These are phyloP conservation scores for Termitomyces sp. DNA, from an alignment of 768 basidiomycete genomes.

Conservation along the genomic window DNA sequence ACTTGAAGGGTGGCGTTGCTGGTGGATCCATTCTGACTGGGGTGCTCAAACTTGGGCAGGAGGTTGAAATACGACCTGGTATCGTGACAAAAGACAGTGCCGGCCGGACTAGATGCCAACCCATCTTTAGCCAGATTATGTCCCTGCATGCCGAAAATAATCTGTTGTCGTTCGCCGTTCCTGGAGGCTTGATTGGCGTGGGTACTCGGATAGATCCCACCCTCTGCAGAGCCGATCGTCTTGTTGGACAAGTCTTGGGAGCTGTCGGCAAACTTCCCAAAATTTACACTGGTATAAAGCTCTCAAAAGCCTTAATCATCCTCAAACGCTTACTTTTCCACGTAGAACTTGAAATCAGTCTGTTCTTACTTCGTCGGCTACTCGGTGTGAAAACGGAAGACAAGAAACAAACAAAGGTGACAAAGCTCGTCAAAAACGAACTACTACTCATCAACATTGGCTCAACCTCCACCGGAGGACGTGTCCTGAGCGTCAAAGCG, in stretches of 20 bases:
- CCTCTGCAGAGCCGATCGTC: constrained; percentile 91
- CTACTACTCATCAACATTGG: constrained; percentile 96
- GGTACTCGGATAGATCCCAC: constrained; percentile 97
- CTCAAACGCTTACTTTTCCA: not conserved
- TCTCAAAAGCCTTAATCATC: not conserved
- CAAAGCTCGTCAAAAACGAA: constrained; percentile 90
- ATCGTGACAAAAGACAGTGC: constrained; percentile 94
- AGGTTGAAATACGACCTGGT: constrained; percentile 96
- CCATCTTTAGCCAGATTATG: constrained; percentile 89
- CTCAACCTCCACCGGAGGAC: constrained; percentile 94
- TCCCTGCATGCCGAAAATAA: constrained; percentile 95
- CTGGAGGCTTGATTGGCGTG: constrained; percentile 97
- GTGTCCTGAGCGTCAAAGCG: constrained; percentile 90
- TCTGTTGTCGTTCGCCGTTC: constrained; percentile 90
- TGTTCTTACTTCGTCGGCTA: constrained; percentile 92
- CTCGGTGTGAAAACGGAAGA: constrained; percentile 99
- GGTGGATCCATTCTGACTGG: constrained; percentile 95
- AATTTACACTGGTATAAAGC: constrained; percentile 77
- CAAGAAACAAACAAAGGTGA: constrained; percentile 96
- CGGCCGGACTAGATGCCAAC: constrained; percentile 88
- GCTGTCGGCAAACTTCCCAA: constrained; percentile 92
- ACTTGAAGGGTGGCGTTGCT: constrained; percentile 96
- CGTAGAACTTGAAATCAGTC: constrained; percentile 83
- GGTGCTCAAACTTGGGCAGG: constrained; percentile 83
- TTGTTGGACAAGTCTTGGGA: constrained; percentile 95